Evolutionary conservation across 2,329 filamentous ascomycete species (phyloP), one percentile per base, ranked within the genome.

Genomic region (Cercospora beticola): DNA sequence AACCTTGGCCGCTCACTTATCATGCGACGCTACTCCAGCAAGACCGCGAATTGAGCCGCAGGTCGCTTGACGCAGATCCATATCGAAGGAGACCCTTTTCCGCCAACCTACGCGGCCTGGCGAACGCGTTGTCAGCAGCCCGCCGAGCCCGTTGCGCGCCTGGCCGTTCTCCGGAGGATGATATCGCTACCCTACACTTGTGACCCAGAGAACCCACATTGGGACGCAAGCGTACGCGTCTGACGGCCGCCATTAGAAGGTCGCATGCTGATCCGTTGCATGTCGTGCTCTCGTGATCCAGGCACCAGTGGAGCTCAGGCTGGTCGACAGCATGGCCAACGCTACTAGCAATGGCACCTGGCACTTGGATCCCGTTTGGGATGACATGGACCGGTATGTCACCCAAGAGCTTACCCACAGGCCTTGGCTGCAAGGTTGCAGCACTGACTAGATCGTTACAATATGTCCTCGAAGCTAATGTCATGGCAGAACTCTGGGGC

Each of bases 361-460:
- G 40, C 62, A 54, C 40, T 76, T 84, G 68, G 82, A 84, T 78
- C 80, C 82, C 72, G 81, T 84, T 69, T 93, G 90, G 90, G 88
- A 92, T 77, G 86, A 92, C 79, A 85, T 92, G 76, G 88, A 92
- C 82, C 90, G 89, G 90, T 92, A 86, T 77, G 88, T 76, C 72
- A 49, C 58, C n/a, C 65, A 65, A 46, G 60, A 65, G 56, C 33
- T 58, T 40, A 18, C 23, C 31, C 23, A 40, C 36, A 59, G 58
- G 49, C 31, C 52, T 59, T 10, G 18, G 14, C 16, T 23, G 5
- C 33, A 54, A 46, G 33, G 54, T 65, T 58, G 30, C 49, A 65
- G 52, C 62, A 46, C 54, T 59, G 52, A 58, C 23, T 4, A 59
- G 18, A 31, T 23, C 14, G 54, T 40, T 57, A 46, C 60, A 56